phyloP scores from a whole-genome alignment of 495 filamentous ascomycete genomes.

The Neurospora sublineolata region DNA sequence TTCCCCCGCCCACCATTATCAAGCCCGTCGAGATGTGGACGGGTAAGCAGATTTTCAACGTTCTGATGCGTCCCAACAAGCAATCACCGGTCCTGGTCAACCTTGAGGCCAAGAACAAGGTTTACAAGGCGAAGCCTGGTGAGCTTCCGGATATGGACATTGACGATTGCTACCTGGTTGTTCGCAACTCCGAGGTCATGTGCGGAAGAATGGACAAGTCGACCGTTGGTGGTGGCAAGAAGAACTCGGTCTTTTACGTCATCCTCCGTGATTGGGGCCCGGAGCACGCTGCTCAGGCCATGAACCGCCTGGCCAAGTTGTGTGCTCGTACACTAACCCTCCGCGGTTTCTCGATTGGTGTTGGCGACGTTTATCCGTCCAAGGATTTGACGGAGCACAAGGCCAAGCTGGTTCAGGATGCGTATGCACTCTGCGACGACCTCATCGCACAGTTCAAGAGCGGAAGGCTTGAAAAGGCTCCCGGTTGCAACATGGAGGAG shows the following conservation, averaged over 20 bases:
- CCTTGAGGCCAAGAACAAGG: slow-evolving; percentile 81
- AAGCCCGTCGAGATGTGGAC: slow-evolving; percentile 90
- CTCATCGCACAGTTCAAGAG: slow-evolving; percentile 71
- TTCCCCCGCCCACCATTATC: slow-evolving; percentile 74
- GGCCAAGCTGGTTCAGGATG: slow-evolving; percentile 58
- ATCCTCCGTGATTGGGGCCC: slow-evolving; percentile 91
- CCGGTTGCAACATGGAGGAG: slow-evolving; percentile 81
- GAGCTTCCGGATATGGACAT: slow-evolving; percentile 60
- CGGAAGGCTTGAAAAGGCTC: slow-evolving; percentile 66
- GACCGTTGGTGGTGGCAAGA: slow-evolving; percentile 90
- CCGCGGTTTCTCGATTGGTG: slow-evolving; percentile 91
- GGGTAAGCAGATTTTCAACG: slow-evolving; percentile 92
- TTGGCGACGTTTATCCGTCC: slow-evolving; percentile 83
- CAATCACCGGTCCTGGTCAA: slow-evolving; percentile 73
- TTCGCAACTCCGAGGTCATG: slow-evolving; percentile 96
- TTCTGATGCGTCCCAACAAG: slow-evolving; percentile 86
- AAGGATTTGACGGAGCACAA: slow-evolving; percentile 56
- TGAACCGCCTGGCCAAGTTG: slow-evolving; percentile 88
- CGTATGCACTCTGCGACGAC: slow-evolving; percentile 71
- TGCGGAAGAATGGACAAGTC: slow-evolving; percentile 97
- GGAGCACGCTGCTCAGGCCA: slow-evolving; percentile 73
- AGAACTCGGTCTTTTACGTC: slow-evolving; percentile 94
- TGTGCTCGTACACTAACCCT: slow-evolving; percentile 82
- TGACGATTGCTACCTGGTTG: slow-evolving; percentile 79
- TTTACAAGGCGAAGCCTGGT: slow-evolving; percentile 48